Percentiles rank a stretch among this genome's conserved stretches.
These are phyloP conservation scores for Aegilops umbellulata DNA, from an alignment of 176 grass and related monocot genomes.

Conservation along the genomic window DNA sequence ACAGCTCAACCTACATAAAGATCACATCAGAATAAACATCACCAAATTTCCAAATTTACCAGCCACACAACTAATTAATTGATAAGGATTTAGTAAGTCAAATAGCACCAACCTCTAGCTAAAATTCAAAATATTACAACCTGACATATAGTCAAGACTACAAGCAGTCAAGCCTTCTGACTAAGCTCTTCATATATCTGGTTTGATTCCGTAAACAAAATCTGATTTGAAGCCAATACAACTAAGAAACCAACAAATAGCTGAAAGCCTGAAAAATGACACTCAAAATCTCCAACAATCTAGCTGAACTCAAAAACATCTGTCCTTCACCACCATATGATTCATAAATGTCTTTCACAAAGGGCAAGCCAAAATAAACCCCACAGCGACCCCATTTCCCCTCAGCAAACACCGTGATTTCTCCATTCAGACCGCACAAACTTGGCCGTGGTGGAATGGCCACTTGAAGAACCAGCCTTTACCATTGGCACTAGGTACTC, in stretches of 20 bases:
- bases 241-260: not conserved
- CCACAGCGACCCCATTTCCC: constrained; percentile 25
- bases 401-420: not conserved
- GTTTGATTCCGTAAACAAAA: not conserved
- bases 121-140: not conserved
- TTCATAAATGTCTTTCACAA: constrained; percentile 10
- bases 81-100: not conserved
- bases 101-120: not conserved
- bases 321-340: not conserved
- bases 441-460: not conserved
- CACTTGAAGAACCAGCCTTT: constrained; percentile 13
- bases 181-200: not conserved
- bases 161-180: not conserved
- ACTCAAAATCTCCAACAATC: not conserved
- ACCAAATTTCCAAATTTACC: not conserved
- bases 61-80: not conserved
- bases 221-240: not conserved
- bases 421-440: constrained; percentile 20
- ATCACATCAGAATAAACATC: constrained; percentile 8
- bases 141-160: not conserved
- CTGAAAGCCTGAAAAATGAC: not conserved
- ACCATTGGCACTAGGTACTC: not conserved
- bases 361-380: not conserved
- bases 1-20: constrained; percentile 77
- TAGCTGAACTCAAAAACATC: not conserved